A percentile compares a stretch with the other conserved stretches of the same genome.
These are phyloP conservation scores for Globisporangium emineosum DNA, from an alignment of 352 stramenopile genomes.

Conservation along the genomic window DNA sequence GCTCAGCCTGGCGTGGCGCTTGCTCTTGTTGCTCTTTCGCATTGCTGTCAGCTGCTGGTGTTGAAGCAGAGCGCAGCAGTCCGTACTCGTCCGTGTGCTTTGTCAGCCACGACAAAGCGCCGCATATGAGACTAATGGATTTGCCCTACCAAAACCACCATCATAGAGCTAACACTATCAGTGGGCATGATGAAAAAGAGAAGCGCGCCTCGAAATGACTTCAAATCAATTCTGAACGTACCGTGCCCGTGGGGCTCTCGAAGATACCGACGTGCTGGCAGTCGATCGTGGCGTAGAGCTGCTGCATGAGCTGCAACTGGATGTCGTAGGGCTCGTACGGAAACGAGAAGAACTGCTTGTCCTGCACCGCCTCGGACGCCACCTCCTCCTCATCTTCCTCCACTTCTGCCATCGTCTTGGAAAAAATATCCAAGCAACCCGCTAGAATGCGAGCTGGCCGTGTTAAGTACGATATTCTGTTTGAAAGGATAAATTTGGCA, in stretches of 20 bases:
- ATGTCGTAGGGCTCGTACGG: conserved; percentile 90
- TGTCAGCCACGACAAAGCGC: conserved; percentile 79
- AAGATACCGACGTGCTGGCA: conserved; percentile 86
- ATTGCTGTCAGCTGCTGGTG: background rate
- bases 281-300: conserved; percentile 84
- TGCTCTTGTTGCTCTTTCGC: background rate
- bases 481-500: background rate
- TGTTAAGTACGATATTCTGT: background rate
- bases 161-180: background rate
- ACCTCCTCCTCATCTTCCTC: background rate
- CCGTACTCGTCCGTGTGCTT: conserved; percentile 76
- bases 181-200: background rate
- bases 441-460: background rate
- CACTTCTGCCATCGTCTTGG: background rate
- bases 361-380: conserved; percentile 13
- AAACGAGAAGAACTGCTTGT: conserved; percentile 82
- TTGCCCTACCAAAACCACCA: conserved; percentile 57
- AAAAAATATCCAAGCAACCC: background rate
- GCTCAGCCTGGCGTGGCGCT: conserved; percentile 28
- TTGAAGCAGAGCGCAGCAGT: conserved; percentile 27
- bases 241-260: conserved; percentile 90
- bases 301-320: conserved; percentile 86
- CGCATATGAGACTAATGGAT: conserved; percentile 91
- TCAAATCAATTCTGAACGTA: conserved; percentile 16
- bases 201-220: background rate